These are phyloP conservation scores for Hemileccinum impolitum DNA, from an alignment of 768 basidiomycete genomes.

Conservation along the genomic window DNA sequence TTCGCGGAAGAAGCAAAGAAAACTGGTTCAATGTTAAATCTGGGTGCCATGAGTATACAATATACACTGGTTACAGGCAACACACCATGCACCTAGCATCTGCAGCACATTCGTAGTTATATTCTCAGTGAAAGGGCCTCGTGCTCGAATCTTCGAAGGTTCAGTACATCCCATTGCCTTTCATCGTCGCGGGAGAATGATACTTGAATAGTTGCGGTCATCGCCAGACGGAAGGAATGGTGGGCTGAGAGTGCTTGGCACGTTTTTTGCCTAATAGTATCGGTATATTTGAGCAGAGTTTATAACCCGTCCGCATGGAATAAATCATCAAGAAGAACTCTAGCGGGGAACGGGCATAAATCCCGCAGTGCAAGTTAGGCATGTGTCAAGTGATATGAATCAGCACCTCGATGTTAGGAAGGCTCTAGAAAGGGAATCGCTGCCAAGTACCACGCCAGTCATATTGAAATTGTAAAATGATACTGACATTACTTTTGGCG, in stretches of 20 bases:
- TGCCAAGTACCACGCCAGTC: too few relatives aligned
- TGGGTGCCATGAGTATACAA: constrained; percentile 13
- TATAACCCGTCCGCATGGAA: too few relatives aligned
- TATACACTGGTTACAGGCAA: background rate
- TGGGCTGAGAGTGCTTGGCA: background rate
- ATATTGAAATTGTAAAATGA: too few relatives aligned
- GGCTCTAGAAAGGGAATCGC: too few relatives aligned
- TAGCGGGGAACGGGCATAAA: too few relatives aligned
- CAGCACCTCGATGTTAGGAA: too few relatives aligned
- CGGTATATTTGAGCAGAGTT: too few relatives aligned
- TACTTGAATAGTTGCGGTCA: constrained; percentile 12
- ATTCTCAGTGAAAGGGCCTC: constrained; percentile 37
- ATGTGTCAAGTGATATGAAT: too few relatives aligned
- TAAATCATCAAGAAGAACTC: too few relatives aligned
- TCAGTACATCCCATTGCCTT: constrained; percentile 11
- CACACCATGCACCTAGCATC: constrained; percentile 38
- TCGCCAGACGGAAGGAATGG: background rate
- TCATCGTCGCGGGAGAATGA: background rate
- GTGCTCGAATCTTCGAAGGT: constrained; percentile 21
- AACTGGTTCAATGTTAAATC: constrained; percentile 42
- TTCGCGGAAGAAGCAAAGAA: constrained; percentile 43
- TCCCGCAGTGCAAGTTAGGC: too few relatives aligned
- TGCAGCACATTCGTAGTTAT: constrained; percentile 30
- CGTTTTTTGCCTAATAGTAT: constrained; percentile 1
- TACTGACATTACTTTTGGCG: too few relatives aligned